Conservation (phyloP, 495 filamentous ascomycete species). For the Opeltia flavorubescens region DNA sequence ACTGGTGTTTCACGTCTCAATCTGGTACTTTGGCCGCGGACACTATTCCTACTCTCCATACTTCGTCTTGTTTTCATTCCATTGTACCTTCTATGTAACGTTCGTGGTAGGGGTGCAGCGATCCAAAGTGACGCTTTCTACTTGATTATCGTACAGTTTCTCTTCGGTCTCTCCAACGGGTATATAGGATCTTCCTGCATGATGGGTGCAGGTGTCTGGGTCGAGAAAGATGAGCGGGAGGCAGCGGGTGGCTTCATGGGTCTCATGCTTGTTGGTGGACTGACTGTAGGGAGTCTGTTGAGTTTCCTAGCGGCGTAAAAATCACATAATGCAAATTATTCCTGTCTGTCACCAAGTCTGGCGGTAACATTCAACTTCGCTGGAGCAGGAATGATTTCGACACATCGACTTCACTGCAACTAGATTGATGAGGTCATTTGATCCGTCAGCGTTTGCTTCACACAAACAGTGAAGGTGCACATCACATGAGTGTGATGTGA, state of each 20-base stretch:
- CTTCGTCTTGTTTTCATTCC: constrained; percentile 59
- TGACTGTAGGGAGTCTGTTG: constrained; percentile 73
- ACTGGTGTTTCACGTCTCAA: constrained; percentile 45
- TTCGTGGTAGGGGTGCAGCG: constrained; percentile 47
- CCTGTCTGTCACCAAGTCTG: no score
- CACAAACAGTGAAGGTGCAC: no score
- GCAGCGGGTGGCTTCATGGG: constrained; percentile 93
- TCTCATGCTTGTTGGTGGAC: constrained; percentile 65
- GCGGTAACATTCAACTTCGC: no score
- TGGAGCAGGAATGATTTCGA: no score
- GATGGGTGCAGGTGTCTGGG: constrained; percentile 75
- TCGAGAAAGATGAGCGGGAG: constrained; percentile 66
- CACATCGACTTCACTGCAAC: no score
- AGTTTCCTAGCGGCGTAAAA: constrained; percentile 61
- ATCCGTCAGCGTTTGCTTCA: no score
- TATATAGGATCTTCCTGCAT: constrained; percentile 74
- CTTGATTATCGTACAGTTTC: constrained; percentile 62
- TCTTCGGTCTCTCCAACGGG: constrained; percentile 76
- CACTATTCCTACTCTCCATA: constrained; percentile 50
- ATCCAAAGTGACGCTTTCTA: constrained; percentile 80
- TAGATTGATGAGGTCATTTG: no score
- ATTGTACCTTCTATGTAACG: constrained; percentile 79
- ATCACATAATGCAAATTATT: not conserved
- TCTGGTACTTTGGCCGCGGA: constrained; percentile 43
- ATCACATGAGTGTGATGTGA: no score